Conservation (phyloP, 208 protist species). For the Trichomonas vaginalis region DNA sequence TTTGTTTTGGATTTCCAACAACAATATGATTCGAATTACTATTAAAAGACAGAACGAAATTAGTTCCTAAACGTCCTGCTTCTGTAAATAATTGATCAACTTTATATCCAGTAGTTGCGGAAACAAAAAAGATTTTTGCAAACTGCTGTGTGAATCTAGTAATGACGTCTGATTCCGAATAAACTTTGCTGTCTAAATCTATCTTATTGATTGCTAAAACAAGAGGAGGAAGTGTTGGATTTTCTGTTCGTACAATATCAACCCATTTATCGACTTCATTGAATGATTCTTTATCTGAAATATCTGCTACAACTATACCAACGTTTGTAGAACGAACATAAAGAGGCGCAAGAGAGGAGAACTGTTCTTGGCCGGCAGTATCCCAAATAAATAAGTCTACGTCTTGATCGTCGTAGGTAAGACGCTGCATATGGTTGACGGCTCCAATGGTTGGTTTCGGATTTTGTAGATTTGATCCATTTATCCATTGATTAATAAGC, state of each 20-base stretch:
- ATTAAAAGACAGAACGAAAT: not conserved
- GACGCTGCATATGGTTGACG: not conserved
- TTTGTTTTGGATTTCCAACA: too few species aligned
- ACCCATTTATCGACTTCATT: not conserved
- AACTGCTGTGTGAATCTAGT: not conserved
- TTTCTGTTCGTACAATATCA: not conserved
- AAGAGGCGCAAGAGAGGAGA: not conserved
- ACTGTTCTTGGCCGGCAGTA: not conserved
- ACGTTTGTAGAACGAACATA: not conserved
- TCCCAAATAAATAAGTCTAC: not conserved
- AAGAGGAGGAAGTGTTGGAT: not conserved
- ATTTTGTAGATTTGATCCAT: not conserved
- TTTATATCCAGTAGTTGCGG: not conserved
- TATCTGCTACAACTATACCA: not conserved
- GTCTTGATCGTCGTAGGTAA: not conserved
- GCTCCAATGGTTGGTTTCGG: not conserved
- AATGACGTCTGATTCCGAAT: not conserved
- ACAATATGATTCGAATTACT: too few species aligned
- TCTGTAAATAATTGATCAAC: not conserved
- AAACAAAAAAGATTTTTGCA: not conserved
- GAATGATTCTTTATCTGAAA: not conserved
- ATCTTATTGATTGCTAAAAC: not conserved
- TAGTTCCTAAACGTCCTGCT: not conserved
- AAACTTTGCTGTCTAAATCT: not conserved
- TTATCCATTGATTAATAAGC: not conserved